These are phyloP conservation scores for Isoetes taiwanensis DNA, from an alignment of 75 land plant genomes.

Conservation along the genomic window DNA sequence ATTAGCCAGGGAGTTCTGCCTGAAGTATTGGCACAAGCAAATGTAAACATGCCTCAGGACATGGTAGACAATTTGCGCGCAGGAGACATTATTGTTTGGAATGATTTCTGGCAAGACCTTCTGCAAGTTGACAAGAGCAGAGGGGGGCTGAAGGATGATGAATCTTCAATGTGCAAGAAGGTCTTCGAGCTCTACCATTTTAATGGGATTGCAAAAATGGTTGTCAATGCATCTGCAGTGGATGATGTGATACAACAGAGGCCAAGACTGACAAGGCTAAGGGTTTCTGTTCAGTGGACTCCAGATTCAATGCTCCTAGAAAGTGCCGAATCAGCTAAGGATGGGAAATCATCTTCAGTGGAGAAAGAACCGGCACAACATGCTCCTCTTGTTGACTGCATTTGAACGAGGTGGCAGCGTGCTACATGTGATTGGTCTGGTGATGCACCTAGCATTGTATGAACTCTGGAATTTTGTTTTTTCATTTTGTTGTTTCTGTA, in stretches of 20 bases:
- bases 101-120: conserved; percentile 88
- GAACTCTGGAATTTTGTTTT: too few species aligned
- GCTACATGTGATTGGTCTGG: conserved; percentile 85
- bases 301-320: conserved; percentile 58
- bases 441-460: conserved; percentile 91
- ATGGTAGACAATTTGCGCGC: conserved; percentile 47
- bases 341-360: too few species aligned
- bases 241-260: conserved; percentile 55
- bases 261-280: conserved; percentile 66
- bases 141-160: conserved; percentile 78
- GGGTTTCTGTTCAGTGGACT: conserved; percentile 83
- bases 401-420: conserved; percentile 92
- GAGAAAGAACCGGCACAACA: conserved; percentile 58
- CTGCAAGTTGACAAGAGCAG: conserved; percentile 59
- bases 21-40: conserved; percentile 50
- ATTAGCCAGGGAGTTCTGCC: conserved; percentile 70
- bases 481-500: too few species aligned
- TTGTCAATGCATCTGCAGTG: conserved; percentile 30
- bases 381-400: conserved; percentile 89
- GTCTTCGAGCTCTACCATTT: conserved; percentile 87
- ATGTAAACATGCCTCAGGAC: conserved; percentile 53
- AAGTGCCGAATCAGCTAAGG: too few species aligned
- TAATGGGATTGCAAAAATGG: conserved; percentile 94
- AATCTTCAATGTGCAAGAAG: conserved; percentile 51
- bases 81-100: conserved; percentile 84